phyloP scores from a whole-genome alignment of 164 flowering plant genomes.

The Vitis riparia region DNA sequence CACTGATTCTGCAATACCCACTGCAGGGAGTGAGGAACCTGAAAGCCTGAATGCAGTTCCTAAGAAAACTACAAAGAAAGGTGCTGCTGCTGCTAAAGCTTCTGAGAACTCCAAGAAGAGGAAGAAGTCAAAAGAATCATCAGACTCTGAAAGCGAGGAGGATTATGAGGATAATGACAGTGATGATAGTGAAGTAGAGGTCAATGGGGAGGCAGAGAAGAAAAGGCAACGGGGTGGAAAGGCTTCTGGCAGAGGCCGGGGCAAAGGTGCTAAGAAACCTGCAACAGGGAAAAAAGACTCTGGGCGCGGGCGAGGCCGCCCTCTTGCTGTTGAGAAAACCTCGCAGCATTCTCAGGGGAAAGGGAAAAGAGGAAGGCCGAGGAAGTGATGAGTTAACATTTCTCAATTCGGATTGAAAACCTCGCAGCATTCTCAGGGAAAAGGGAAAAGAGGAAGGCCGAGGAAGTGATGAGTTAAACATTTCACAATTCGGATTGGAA shows the following conservation, averaged over 20 bases:
- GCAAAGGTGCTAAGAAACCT: constrained; percentile 38
- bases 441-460: constrained; percentile 69
- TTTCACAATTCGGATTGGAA: not conserved
- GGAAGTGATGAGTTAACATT: constrained; percentile 32
- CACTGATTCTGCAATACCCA: not conserved
- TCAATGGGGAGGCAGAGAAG: constrained; percentile 40
- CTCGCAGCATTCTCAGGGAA: constrained; percentile 22
- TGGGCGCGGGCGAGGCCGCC: constrained; percentile 67
- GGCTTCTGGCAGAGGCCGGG: constrained; percentile 48
- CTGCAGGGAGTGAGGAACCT: constrained; percentile 40
- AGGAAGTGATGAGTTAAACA: constrained; percentile 26
- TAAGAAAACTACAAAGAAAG: constrained; percentile 38
- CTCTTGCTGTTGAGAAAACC: constrained; percentile 34
- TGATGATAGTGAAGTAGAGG: constrained; percentile 29
- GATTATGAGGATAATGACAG: constrained; percentile 38
- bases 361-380: constrained; percentile 70
- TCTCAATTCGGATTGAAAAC: constrained; percentile 7
- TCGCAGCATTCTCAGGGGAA: constrained; percentile 24
- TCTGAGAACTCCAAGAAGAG: constrained; percentile 56
- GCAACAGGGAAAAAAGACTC: constrained; percentile 24
- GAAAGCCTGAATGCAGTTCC: constrained; percentile 22
- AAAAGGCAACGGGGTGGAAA: constrained; percentile 43
- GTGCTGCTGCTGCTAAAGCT: constrained; percentile 35
- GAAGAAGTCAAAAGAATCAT: constrained; percentile 53
- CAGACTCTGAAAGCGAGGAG: constrained; percentile 62